Base-by-base conservation (phyloP, 129 eudicot genomes). In the Cynara cardunculus region DNA sequence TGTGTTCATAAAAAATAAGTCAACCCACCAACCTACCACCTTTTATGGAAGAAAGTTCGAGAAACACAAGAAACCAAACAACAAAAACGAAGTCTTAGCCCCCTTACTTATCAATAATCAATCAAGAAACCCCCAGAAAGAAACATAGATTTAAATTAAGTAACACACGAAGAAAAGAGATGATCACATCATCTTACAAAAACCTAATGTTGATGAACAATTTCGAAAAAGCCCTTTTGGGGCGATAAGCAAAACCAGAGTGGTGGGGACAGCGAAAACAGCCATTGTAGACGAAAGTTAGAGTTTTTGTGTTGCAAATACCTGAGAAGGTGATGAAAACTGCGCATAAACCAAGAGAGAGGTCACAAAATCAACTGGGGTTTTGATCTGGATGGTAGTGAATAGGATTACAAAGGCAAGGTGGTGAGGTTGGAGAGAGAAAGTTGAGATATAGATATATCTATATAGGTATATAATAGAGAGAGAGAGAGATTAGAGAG, bases 21-120 rank as follows among this genome's bases (percentile, higher is more conserved):
- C 97, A 93, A 90, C 96, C 80, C 93, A 85, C 89, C 96, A 91
- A 91, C 94, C 92, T 91, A 93, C 96, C 94, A 93, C 96, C 96
- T 91, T 93, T 89, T 87, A 37, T 80, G 79, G 80, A 82, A 69
- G 76, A 66, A 83, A 72, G 31, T 56, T 56, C 22, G 6, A 56
- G 65, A 18, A 16, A 49, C 19, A 49, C 76, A 19, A 75, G n/a
- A 81, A 65, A 67, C 31, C 26, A 35, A 34, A 76, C 39, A 67
- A 81, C 56, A 75, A 68, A 30, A 46, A 68, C 76, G 6, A 49
- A 61, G 82, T 37, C 65, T 71, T 19, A n/a, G 71, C 66, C 82
- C 49, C 78, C 1, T 16, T 37, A 70, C 34, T 35, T 13, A 83
- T 69, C 78, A 71, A 71, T n/a, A n/a, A 18, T 64, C 69, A 77